Evolutionary conservation across 2,329 filamentous ascomycete genomes (phyloP).

Genomic region (Cryphonectria radicalis): DNA sequence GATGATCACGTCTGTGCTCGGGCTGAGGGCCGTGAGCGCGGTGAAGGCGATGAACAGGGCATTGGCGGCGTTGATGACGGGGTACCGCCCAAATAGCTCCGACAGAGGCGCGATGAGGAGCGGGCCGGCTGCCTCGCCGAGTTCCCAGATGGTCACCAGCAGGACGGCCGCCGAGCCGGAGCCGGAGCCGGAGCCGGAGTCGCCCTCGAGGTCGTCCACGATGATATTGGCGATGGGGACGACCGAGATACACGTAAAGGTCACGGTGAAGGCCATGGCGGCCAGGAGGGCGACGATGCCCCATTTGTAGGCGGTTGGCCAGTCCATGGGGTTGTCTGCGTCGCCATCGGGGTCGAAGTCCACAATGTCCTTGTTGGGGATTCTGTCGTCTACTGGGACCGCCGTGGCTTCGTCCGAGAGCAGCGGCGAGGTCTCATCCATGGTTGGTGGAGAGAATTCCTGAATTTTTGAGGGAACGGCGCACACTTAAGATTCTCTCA

Average conservation of each 20-base stretch:
- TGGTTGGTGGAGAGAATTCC: constrained; percentile 18
- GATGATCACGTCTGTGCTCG: constrained; percentile 53
- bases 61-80: constrained; percentile 59
- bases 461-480: not conserved
- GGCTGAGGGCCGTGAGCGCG: constrained; percentile 50
- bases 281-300: constrained; percentile 56
- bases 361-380: constrained; percentile 38
- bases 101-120: constrained; percentile 65
- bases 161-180: constrained; percentile 57
- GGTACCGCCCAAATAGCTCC: constrained; percentile 62
- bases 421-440: constrained; percentile 43
- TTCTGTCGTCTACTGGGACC: constrained; percentile 33
- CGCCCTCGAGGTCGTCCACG: constrained; percentile 49
- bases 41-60: constrained; percentile 55
- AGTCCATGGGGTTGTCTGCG: constrained; percentile 57
- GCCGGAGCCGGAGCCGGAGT: constrained; percentile 35
- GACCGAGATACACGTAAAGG: constrained; percentile 61
- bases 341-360: constrained; percentile 53
- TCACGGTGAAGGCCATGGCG: constrained; percentile 61
- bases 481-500: not conserved
- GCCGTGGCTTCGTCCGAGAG: constrained; percentile 35
- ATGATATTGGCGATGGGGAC: constrained; percentile 59
- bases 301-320: constrained; percentile 58
- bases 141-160: constrained; percentile 72
- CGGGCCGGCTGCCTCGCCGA: constrained; percentile 67